Conservation (phyloP, 441 rosid genomes). For the Geranium incanum region DNA sequence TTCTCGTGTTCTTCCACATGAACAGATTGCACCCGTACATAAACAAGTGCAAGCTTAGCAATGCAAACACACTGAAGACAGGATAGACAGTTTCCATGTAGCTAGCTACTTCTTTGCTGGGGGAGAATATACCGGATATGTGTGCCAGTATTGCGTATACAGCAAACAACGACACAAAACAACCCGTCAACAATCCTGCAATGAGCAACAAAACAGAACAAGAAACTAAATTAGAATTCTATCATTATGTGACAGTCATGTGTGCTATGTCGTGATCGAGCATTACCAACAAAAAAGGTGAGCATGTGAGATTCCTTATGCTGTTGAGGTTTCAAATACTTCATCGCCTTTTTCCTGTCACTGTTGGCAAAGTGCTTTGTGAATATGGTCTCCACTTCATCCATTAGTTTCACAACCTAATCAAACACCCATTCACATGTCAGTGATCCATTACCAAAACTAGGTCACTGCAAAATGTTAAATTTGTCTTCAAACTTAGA, state of each 20-base stretch:
- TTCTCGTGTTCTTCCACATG: slow-evolving; percentile 81
- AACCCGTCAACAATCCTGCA: slow-evolving; percentile 91
- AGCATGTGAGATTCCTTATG: slow-evolving; percentile 88
- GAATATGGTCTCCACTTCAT: slow-evolving; percentile 95
- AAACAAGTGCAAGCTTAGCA: slow-evolving; percentile 91
- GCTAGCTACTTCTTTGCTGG: slow-evolving; percentile 33
- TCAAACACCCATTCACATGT: slow-evolving; percentile 12
- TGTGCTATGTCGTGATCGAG: too few species aligned
- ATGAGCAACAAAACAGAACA: not conserved
- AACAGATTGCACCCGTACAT: slow-evolving; percentile 90
- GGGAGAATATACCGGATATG: slow-evolving; percentile 62
- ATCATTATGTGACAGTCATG: too few species aligned
- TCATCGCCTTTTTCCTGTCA: slow-evolving; percentile 98
- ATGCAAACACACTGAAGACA: slow-evolving; percentile 85
- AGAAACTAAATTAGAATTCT: slow-evolving; percentile 3
- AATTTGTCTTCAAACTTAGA: not conserved
- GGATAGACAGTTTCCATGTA: slow-evolving; percentile 88
- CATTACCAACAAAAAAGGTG: slow-evolving; percentile 88
- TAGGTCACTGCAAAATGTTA: not conserved
- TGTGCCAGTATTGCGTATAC: slow-evolving; percentile 79
- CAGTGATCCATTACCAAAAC: not conserved
- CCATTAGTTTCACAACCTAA: slow-evolving; percentile 85
- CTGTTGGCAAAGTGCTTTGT: slow-evolving; percentile 85
- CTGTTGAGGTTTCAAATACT: slow-evolving; percentile 84
- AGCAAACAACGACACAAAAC: slow-evolving; percentile 71